Evolutionary conservation across 1,139 yeast species (phyloP).

Genomic region (Diutina ranongensis): DNA sequence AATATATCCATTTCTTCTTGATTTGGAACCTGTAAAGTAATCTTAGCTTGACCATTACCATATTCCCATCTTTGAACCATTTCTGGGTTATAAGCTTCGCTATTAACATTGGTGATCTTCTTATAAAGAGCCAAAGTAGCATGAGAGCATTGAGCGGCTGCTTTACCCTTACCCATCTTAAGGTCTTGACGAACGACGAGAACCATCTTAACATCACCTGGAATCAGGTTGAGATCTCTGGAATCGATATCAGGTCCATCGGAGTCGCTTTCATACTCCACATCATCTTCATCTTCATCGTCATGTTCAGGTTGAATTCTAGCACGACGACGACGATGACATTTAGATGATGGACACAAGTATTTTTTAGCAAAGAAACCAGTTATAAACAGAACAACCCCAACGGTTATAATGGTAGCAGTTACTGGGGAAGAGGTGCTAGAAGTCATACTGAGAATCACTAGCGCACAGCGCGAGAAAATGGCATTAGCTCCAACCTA

Average conservation of each 20-base stretch:
- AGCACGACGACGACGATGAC: neutral
- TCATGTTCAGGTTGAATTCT: neutral
- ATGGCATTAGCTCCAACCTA: no score
- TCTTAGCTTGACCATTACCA: slow-evolving; percentile 84
- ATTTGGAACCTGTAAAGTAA: slow-evolving; percentile 67
- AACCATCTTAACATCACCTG: slow-evolving; percentile 82
- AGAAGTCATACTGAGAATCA: neutral
- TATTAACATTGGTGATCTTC: slow-evolving; percentile 43
- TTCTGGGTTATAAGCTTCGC: slow-evolving; percentile 45
- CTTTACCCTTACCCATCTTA: slow-evolving; percentile 90
- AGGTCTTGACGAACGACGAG: slow-evolving; percentile 80
- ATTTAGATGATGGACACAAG: neutral
- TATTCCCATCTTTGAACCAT: slow-evolving; percentile 70
- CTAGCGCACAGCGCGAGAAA: neutral
- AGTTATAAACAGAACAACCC: slow-evolving; percentile 16
- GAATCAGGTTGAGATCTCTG: slow-evolving; percentile 42
- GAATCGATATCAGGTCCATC: slow-evolving; percentile 46
- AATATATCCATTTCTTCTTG: slow-evolving; percentile 69
- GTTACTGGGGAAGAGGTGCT: neutral
- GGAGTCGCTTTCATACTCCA: slow-evolving; percentile 17
- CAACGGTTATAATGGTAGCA: slow-evolving; percentile 13
- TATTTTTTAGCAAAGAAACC: slow-evolving; percentile 16
- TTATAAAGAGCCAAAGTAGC: slow-evolving; percentile 91
- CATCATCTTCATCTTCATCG: slow-evolving; percentile 13
- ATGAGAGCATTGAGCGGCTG: slow-evolving; percentile 96